Base-by-base conservation (phyloP, 2,329 filamentous ascomycete species). In the Cadophora sp. region DNA sequence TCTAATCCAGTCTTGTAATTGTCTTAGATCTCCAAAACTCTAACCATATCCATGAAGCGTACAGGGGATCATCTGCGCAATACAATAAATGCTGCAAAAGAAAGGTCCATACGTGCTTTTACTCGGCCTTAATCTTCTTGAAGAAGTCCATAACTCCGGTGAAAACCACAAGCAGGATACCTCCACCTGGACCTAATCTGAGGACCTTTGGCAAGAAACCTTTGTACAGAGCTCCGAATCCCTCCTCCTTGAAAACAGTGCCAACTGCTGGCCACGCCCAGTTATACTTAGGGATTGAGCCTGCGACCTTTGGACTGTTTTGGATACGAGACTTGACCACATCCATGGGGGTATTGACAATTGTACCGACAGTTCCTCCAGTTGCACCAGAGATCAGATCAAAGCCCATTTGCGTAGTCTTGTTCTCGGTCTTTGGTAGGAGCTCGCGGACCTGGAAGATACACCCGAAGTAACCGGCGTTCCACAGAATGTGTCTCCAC, bases 281-380 rank as follows among this genome's bases (percentile, higher is more conserved):
- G 87, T 98, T 97, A 85, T 99, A 99, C 87, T 99, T 99, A 78
- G 92, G 92, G 26, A 89, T 82, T 64, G 87, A 85, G 5, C 96
- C 96, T n/a, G 91, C 80, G 48, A 97, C 83, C 85, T 92, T 95
- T 73, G 92, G 86, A 66, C 89, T 93, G 83, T 99, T 99, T 82
- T 99, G 96, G 74, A 99, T 99, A 72, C 96, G 91, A 73, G 92
- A 97, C 88, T 99, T 99, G 83, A 98, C 94, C 24, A 98, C 95
- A 77, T 98, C 94, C 89, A 97, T 90, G 67, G 94, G 94, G 2
- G 95, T 98, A 85, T 99, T 99, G 72, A 98, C 79, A 50, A 97
- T 87, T 2, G 95, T 99, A 80, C 96, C 95, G 63, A 91, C 85
- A 5, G 94, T 98, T 70, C 96, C 96, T 82, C 96, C 96, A 72